Evolutionary conservation across 2,329 filamentous ascomycete genomes (phyloP).

Genomic region (Capronia americana): DNA sequence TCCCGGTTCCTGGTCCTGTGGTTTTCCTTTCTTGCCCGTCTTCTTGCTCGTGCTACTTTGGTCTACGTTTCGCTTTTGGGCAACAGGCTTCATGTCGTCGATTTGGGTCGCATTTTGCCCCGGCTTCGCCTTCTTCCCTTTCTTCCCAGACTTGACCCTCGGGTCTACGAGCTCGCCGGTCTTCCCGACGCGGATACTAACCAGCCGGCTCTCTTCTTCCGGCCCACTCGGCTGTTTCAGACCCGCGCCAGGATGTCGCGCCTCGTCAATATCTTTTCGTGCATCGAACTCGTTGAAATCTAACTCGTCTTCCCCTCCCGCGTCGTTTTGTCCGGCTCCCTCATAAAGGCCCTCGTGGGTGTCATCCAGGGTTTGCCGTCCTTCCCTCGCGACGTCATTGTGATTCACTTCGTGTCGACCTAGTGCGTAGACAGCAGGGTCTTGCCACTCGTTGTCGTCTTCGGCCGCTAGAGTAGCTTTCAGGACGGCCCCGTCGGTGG

Average conservation of each 20-base stretch:
- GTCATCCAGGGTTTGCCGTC: not conserved
- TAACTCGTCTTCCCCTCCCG: not conserved
- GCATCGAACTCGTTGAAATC: constrained; percentile 13
- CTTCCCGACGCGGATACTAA: constrained; percentile 45
- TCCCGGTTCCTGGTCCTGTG: not conserved
- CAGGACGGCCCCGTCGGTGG: not conserved
- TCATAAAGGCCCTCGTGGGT: not conserved
- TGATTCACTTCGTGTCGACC: constrained; percentile 23
- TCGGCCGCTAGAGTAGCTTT: not conserved
- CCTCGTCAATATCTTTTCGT: constrained; percentile 12
- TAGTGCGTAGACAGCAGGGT: constrained; percentile 35
- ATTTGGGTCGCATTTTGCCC: not conserved
- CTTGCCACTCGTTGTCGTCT: constrained; percentile 34
- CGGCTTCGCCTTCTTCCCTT: constrained; percentile 1
- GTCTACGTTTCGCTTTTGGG: not conserved
- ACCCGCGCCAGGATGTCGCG: constrained; percentile 33
- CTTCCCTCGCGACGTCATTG: not conserved
- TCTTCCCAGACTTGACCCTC: not conserved
- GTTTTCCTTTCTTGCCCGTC: constrained; percentile 5
- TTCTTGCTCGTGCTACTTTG: not conserved
- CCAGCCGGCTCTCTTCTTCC: constrained; percentile 46
- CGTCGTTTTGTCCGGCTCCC: not conserved
- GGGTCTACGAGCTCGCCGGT: constrained; percentile 37
- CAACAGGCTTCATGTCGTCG: not conserved
- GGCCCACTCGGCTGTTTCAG: constrained; percentile 46